Base-by-base conservation (phyloP, 2,329 filamentous ascomycete genomes). In the Sporothrix protearum region DNA sequence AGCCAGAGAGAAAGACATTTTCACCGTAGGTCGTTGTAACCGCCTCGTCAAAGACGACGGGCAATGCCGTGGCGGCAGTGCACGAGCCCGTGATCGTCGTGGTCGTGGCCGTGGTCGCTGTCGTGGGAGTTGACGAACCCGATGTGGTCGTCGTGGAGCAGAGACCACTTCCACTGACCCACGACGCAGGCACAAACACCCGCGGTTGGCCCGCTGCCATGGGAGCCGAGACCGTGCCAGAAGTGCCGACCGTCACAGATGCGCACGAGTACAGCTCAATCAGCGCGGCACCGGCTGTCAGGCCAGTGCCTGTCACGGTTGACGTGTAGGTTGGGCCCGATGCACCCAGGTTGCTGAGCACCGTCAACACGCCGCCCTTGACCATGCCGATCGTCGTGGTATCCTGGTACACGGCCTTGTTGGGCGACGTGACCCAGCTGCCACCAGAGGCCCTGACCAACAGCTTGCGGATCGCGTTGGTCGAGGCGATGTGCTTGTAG, bases 1-100 rank as follows among this genome's bases (percentile, higher is more conserved):
- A 87, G 25, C 91, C 91, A 0, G 86, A 83, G 16, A 94, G 79
- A 78, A 89, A 91, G 76, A 94, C 84, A 8, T 84, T 88, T 78
- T 93, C 84, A 3, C 91, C 91, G 68, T 78, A 87, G 1, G 77
- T 77, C 0, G 91, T 93, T 0, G 81, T 83, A 22, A 85, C 88
- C 0, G 83, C 76, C 73, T 85, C 87, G 63, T 87, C 82, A 80
- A 93, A 92, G 0, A 87, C 88, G 7, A 93, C 86, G 0, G 73
- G 36, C 28, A 73, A 57, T 0, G 45, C 91, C 88, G 90, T 92
- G 77, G 72, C 80, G 2, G 70, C 53, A 16, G 71, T 67, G 57
- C 71, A 74, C 4, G 68, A 33, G 22, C 39, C 33, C 1, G 63
- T 30, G 2, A n/a, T n/a, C n/a, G n/a, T n/a, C n/a, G n/a, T n/a